Percentiles rank a stretch among this genome's conserved stretches.
These are phyloP conservation scores for Saposhnikovia divaricata DNA, from an alignment of 129 eudicot genomes.

Conservation along the genomic window DNA sequence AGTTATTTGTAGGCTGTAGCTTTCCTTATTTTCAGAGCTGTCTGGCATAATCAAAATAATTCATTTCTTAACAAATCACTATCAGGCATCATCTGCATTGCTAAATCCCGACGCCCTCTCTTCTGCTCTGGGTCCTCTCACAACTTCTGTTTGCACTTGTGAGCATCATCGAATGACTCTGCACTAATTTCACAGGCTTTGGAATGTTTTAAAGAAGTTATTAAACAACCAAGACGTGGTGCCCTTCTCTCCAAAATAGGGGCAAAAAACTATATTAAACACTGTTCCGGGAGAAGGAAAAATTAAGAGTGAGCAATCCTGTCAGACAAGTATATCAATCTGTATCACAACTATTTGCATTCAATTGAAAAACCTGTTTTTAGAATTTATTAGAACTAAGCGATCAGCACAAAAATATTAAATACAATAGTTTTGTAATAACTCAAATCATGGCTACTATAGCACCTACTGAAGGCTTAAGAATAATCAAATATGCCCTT, in stretches of 20 bases:
- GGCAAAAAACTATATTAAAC: constrained; percentile 1
- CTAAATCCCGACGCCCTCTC: constrained; percentile 44
- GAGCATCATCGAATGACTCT: constrained; percentile 30
- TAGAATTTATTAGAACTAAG: neutral
- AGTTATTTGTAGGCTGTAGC: constrained; percentile 1
- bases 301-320: neutral
- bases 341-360: neutral
- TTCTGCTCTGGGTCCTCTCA: constrained; percentile 44
- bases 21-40: neutral
- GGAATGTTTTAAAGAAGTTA: constrained; percentile 22
- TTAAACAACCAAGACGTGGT: constrained; percentile 4
- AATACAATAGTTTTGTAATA: neutral
- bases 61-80: constrained; percentile 36
- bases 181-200: constrained; percentile 26
- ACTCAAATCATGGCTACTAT: neutral
- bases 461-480: neutral
- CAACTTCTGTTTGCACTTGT: constrained; percentile 34
- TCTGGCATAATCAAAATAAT: constrained; percentile 17
- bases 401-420: neutral
- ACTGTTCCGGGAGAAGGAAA: constrained; percentile 13
- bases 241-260: constrained; percentile 21
- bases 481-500: neutral
- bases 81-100: constrained; percentile 45
- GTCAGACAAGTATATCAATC: neutral
- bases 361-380: neutral